Percentiles rank a stretch among this genome's conserved stretches.
Evolutionary conservation across 305 asterid genomes (phyloP).

Genomic region (Fraxinus xanthoxyloides): DNA sequence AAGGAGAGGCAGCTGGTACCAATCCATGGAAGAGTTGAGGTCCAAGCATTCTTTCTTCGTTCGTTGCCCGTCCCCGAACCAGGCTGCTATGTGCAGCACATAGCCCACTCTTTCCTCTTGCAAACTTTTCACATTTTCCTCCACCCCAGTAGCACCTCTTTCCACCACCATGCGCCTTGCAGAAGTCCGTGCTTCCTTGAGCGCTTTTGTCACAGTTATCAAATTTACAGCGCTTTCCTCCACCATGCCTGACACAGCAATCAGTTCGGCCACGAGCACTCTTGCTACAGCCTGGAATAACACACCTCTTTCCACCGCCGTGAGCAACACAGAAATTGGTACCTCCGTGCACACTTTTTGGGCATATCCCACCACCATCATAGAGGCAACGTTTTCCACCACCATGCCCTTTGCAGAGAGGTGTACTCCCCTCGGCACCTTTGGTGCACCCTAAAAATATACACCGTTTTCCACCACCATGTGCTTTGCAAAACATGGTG

Average conservation of each 20-base stretch:
- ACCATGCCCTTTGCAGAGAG: no score
- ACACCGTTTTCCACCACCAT: constrained; percentile 39
- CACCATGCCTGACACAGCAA: constrained; percentile 30
- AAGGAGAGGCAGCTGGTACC: constrained; percentile 30
- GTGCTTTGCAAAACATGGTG: constrained; percentile 43
- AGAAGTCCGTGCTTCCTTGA: constrained; percentile 28
- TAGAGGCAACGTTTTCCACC: no score
- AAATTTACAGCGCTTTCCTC: constrained; percentile 24
- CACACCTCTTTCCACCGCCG: constrained; percentile 50
- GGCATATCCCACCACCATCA: no score
- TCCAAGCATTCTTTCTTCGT: constrained; percentile 37
- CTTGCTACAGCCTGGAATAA: constrained; percentile 17
- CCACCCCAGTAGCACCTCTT: constrained; percentile 23
- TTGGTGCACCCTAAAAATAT: no score
- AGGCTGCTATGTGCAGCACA: constrained; percentile 32
- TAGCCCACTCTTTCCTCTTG: constrained; percentile 18
- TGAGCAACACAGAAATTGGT: neutral
- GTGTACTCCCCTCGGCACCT: no score
- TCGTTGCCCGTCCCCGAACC: constrained; percentile 33
- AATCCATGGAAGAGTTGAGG: constrained; percentile 38
- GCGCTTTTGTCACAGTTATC: constrained; percentile 24
- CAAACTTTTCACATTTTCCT: constrained; percentile 14
- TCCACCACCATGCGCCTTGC: constrained; percentile 28
- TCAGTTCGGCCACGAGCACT: constrained; percentile 32
- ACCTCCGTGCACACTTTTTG: constrained; percentile 39